These are phyloP conservation scores for Fusarium drepaniforme DNA, from an alignment of 2,329 filamentous ascomycete species.

Conservation along the genomic window DNA sequence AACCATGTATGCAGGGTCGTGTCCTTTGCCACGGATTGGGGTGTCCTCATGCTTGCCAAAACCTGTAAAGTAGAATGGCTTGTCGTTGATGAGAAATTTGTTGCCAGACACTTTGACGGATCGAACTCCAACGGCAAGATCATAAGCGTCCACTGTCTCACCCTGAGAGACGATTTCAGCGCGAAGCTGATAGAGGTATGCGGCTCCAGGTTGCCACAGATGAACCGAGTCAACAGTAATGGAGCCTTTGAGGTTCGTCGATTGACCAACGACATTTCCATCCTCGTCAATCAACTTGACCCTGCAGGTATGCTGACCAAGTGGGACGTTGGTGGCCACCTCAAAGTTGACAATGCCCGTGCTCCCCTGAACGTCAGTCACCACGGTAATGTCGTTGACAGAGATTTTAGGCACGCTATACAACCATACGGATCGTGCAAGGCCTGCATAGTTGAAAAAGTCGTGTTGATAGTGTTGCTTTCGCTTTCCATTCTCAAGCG, in stretches of 20 bases:
- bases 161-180: conserved; percentile 9
- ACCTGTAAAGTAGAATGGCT: conserved; percentile 30
- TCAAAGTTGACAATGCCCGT: conserved; percentile 12
- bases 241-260: neutral
- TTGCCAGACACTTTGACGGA: conserved; percentile 18
- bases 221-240: conserved; percentile 3
- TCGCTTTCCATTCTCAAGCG: conserved; percentile 7
- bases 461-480: conserved; percentile 34
- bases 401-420: conserved; percentile 7
- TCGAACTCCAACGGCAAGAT: conserved; percentile 14
- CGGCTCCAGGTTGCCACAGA: conserved; percentile 26
- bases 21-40: conserved; percentile 22
- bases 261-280: neutral
- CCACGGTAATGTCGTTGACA: conserved; percentile 12
- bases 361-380: conserved; percentile 8
- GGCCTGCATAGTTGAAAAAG: conserved; percentile 28
- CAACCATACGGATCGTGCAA: conserved; percentile 19
- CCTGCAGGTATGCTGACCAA: neutral
- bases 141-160: conserved; percentile 11
- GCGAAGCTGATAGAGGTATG: conserved; percentile 20
- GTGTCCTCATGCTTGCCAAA: conserved; percentile 31
- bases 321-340: neutral
- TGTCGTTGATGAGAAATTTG: conserved; percentile 23
- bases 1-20: conserved; percentile 23
- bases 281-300: conserved; percentile 14